Evolutionary conservation across 352 stramenopile species (phyloP), one percentile per base, ranked within the genome.

Genomic region (Pythium monospermum): DNA sequence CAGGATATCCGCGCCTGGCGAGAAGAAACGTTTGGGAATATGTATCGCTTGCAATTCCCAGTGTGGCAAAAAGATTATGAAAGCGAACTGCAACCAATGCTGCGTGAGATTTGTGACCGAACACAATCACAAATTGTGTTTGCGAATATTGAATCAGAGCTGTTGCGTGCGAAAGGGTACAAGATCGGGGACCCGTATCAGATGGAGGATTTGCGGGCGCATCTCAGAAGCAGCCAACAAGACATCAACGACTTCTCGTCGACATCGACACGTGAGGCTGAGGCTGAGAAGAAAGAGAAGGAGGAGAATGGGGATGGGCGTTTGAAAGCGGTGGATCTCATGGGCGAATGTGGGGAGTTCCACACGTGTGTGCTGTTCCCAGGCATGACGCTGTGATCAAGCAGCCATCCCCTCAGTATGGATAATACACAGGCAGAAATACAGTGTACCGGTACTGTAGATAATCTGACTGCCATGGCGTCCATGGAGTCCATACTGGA

Each of bases 321-420:
- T n/a, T n/a, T 68, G 27, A 81, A 81, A 36, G 37, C 12, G 12
- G n/a, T 91, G 6, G 87, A 96, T 66, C 61, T 79, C 12, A 96
- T 96, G 80, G 87, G 87, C 25, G 87, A 97, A 42, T 63, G 78
- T 52, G 87, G 87, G 31, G 87, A 97, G 68, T 97, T 96, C 66
- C 87, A 97, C 73, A 91, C 84, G 13, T 71, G 88, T 21, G 86
- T 87, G 26, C 63, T 83, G 57, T 85, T 97, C 32, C 71, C 66
- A 16, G 57, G 63, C 11, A 82, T 95, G 84, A 60, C 18, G 15
- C n/a, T 57, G 31, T 37, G 16, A 16, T 11, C 11, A 37, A 37
- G 11, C 31, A 37, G 31, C n/a, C n/a, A n/a, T n/a, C n/a, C n/a
- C n/a, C n/a, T n/a, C n/a, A n/a, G n/a, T n/a, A n/a, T n/a, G n/a